phyloP scores from a whole-genome alignment of 2,329 filamentous ascomycete genomes.

The Epichloe sibirici region DNA sequence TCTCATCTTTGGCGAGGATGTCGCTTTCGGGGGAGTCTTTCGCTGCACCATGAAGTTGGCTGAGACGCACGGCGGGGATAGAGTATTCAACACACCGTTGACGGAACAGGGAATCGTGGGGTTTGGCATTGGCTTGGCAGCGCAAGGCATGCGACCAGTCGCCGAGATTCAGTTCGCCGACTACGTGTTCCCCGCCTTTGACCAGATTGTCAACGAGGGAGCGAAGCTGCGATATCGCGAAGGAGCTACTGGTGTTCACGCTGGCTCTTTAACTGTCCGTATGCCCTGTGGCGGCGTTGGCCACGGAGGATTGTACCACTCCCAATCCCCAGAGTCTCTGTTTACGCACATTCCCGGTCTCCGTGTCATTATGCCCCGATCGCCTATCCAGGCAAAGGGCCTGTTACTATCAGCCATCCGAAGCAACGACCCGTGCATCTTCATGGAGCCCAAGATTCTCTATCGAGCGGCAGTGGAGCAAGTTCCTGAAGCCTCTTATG shows the following conservation, averaged over 20 bases:
- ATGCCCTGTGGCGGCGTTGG: constrained; percentile 89
- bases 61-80: constrained; percentile 72
- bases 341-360: constrained; percentile 83
- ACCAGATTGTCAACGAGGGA: constrained; percentile 88
- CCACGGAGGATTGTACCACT: constrained; percentile 79
- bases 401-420: constrained; percentile 65
- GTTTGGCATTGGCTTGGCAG: constrained; percentile 81
- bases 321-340: constrained; percentile 76
- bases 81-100: constrained; percentile 93
- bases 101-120: constrained; percentile 91
- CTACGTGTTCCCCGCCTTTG: constrained; percentile 86
- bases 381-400: constrained; percentile 79
- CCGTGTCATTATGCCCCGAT: constrained; percentile 74
- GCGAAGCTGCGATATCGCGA: constrained; percentile 78
- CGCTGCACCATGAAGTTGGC: constrained; percentile 85
- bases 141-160: constrained; percentile 83
- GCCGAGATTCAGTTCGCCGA: constrained; percentile 96
- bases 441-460: constrained; percentile 89
- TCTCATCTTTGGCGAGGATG: constrained; percentile 89
- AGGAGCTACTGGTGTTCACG: constrained; percentile 42
- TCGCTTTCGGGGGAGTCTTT: constrained; percentile 94
- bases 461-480: constrained; percentile 89
- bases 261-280: constrained; percentile 70
- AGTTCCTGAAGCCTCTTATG: constrained; percentile 69
- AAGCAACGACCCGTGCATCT: constrained; percentile 77